Evolutionary conservation across 1,284 basidiomycete species (phyloP), one percentile per base, ranked within the genome.

Genomic region (Vanrija sp.): DNA sequence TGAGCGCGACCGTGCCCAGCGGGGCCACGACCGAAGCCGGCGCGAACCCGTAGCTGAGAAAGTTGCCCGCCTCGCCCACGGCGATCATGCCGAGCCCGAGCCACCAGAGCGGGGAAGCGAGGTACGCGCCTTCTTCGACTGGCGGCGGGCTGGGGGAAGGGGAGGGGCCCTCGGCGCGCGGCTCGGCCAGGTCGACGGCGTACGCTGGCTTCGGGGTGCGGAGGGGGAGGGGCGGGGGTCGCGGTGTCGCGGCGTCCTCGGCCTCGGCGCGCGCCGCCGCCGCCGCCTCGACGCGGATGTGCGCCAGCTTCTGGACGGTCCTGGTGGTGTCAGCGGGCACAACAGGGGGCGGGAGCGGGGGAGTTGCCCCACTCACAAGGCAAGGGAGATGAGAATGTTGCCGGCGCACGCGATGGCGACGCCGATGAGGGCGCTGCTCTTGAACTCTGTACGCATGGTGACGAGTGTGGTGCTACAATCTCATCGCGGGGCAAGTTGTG

Each of bases 1-100:
- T 86, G 9, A 98, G 80, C 2, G 95, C 73, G 65, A 93, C 90
- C 27, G 90, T 94, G 27, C 94, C 93, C 7, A 98, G 80, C 18
- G 94, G 95, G 1, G 95, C 94, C n/a, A 98, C 92, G 14, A 97
- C 80, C 19, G 87, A 90, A 8, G 94, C 93, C 4, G 95, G 94
- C 6, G 94, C 86, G 59, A 86, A 88, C 1, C 84, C 88, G 62
- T 91, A 97, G 2, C 88, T 88, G 51, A 92, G 82, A 58, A 97
- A 97, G 69, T 97, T 97, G 14, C 90, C 89, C 22, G 84, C 75
- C 78, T 98, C 95, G 15, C 95, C 95, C 12, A 96, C 59, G 59
- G 89, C 89, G 86, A 98, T 95, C 43, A 97, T 79, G 12, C 84
- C 66, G 58, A 98, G 86, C 0, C 95, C 95, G 7, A 83, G 66